These are phyloP conservation scores for Psilocybe cubensis DNA, from an alignment of 768 basidiomycete genomes.

Conservation along the genomic window DNA sequence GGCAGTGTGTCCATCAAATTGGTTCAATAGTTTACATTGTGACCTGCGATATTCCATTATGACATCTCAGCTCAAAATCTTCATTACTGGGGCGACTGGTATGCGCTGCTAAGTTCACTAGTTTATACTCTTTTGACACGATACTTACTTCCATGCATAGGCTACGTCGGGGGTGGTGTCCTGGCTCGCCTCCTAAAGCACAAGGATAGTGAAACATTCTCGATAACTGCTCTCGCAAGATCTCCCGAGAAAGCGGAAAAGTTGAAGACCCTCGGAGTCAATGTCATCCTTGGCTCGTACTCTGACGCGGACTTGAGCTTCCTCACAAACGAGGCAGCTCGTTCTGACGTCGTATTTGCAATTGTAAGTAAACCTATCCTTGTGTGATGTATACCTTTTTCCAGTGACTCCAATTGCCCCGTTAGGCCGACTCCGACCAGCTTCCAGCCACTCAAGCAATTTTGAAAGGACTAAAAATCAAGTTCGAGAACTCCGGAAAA, in stretches of 20 bases:
- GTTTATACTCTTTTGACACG: neutral
- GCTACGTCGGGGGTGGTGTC: constrained; percentile 50
- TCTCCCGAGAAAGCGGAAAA: constrained; percentile 46
- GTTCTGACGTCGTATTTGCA: constrained; percentile 41
- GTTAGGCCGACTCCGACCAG: constrained; percentile 44
- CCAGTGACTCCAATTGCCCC: neutral
- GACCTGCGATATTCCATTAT: neutral
- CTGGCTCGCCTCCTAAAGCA: constrained; percentile 42
- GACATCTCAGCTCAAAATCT: neutral
- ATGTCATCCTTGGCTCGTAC: constrained; percentile 45
- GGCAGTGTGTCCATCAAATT: too few relatives aligned
- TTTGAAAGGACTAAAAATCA: constrained; percentile 51
- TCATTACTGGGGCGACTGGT: neutral
- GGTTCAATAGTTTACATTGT: too few relatives aligned
- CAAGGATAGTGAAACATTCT: constrained; percentile 33
- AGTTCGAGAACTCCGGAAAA: constrained; percentile 41
- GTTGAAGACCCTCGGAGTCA: constrained; percentile 37
- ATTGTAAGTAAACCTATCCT: constrained; percentile 13
- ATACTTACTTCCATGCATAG: constrained; percentile 21
- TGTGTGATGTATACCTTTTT: neutral
- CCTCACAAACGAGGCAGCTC: constrained; percentile 42
- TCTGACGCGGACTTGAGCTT: constrained; percentile 33
- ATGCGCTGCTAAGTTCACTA: neutral
- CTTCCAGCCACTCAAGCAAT: constrained; percentile 45
- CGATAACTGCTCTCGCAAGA: constrained; percentile 47